Base-by-base conservation (phyloP, 2,329 filamentous ascomycete species). In the Zymoseptoria ardabiliae region DNA sequence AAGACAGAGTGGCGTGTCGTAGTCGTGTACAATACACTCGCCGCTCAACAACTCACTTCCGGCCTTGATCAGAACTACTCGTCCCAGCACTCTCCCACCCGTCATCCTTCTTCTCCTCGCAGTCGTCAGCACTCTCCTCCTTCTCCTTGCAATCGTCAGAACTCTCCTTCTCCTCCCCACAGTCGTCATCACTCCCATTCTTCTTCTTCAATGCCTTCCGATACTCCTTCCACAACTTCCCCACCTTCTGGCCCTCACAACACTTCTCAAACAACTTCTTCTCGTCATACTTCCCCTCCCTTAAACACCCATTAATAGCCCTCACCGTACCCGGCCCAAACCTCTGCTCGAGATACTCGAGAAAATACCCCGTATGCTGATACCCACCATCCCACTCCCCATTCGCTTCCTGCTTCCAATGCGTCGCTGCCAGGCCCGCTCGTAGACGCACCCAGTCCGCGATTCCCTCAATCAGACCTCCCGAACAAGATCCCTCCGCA, bases 371-470 rank as follows among this genome's bases (percentile, higher is more conserved):
- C 6, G 93, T 97, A 65, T 88, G 84, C 77, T 97, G 88, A 75
- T 97, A 97, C 0, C 92, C 92, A 48, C 81, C 83, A 73, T 96
- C 91, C 92, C 92, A 97, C n/a, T 82, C 80, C 19, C 82, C 82
- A 19, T 79, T 76, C 2, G 73, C 72, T 22, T 78, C 77, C 50
- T 75, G 74, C 71, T 84, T 87, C 93, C 93, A 97, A 75, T 97
- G 92, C 54, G 90, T 89, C 49, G 93, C 90, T 8, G 79, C 83
- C 25, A 95, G 80, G 0, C 82, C 82, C 54, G 86, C 86, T 64
- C 84, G 85, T 61, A 97, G 76, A 2, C 93, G 83, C 22, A 97
- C 92, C 84, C 90, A 97, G 75, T 97, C 94, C 20, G 93, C 93
- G 56, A 97, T 85, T 0, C 93, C 93, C 74, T 97, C 93, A 58